Percentiles rank a stretch among this genome's conserved stretches.
Evolutionary conservation across 768 basidiomycete genomes (phyloP).

Genomic region (Termitomyces bulborhizus): DNA sequence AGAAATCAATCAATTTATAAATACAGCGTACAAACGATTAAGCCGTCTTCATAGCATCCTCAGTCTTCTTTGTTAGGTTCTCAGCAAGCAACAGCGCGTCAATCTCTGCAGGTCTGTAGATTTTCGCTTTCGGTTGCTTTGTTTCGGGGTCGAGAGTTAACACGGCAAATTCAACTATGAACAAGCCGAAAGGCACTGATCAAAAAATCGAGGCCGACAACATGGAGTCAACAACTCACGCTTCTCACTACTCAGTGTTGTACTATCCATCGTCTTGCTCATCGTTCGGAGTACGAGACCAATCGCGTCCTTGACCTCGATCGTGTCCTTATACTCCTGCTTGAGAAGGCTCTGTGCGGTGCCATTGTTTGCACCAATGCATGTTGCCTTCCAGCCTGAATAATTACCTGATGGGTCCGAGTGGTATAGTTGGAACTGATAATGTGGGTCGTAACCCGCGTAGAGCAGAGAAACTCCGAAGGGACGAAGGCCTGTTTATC

Average conservation of each 20-base stretch:
- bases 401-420: conserved; percentile 99
- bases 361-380: conserved; percentile 97
- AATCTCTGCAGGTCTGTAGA: conserved; percentile 84
- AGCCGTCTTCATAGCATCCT: conserved; percentile 67
- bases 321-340: conserved; percentile 98
- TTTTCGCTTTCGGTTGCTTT: conserved; percentile 83
- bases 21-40: conserved; percentile 19
- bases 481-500: conserved; percentile 75
- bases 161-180: conserved; percentile 90
- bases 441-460: conserved; percentile 94
- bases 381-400: conserved; percentile 97
- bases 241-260: conserved; percentile 94
- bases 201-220: neutral
- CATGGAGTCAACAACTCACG: conserved; percentile 43
- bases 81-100: conserved; percentile 75
- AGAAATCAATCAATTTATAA: conserved; percentile 20
- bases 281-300: conserved; percentile 89
- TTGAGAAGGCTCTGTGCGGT: conserved; percentile 93
- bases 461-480: conserved; percentile 97
- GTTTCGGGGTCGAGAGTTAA: conserved; percentile 76
- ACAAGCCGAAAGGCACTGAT: neutral
- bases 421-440: conserved; percentile 96
- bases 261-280: conserved; percentile 99
- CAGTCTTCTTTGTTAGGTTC: conserved; percentile 83
- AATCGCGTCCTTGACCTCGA: conserved; percentile 86